These are phyloP conservation scores for Cryptomeria japonica DNA, from an alignment of 75 land plant species.

Conservation along the genomic window DNA sequence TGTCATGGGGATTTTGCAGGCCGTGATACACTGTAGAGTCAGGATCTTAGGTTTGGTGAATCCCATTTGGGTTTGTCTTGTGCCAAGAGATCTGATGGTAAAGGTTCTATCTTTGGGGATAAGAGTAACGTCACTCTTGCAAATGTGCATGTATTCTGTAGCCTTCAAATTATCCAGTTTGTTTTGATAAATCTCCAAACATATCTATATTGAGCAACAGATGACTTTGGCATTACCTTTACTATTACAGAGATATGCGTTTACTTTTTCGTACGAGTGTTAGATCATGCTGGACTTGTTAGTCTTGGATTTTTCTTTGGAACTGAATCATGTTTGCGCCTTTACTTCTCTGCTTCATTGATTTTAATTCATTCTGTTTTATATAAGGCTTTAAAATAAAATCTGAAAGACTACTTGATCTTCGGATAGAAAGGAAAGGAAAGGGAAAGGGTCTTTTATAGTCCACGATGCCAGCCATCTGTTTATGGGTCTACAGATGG, in stretches of 20 bases:
- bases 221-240: background rate
- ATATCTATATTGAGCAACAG: background rate
- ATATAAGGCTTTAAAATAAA: constrained; percentile 4
- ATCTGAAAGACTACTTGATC: background rate
- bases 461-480: too few relatives aligned
- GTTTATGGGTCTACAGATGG: too few relatives aligned
- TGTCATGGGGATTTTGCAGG: constrained; percentile 93
- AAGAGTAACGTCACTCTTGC: constrained; percentile 47
- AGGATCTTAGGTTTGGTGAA: constrained; percentile 65
- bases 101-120: constrained; percentile 81
- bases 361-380: constrained; percentile 45
- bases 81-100: constrained; percentile 83
- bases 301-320: background rate
- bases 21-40: constrained; percentile 70
- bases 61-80: constrained; percentile 83
- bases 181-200: constrained; percentile 22
- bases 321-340: background rate
- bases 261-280: background rate
- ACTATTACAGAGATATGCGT: background rate
- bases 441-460: too few relatives aligned
- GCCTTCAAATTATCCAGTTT: constrained; percentile 63
- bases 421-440: too few relatives aligned
- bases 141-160: constrained; percentile 67
- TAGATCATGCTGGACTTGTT: background rate
- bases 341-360: constrained; percentile 51